Evolutionary conservation across 2,329 filamentous ascomycete genomes (phyloP).

Genomic region (Hysterium pulicare): DNA sequence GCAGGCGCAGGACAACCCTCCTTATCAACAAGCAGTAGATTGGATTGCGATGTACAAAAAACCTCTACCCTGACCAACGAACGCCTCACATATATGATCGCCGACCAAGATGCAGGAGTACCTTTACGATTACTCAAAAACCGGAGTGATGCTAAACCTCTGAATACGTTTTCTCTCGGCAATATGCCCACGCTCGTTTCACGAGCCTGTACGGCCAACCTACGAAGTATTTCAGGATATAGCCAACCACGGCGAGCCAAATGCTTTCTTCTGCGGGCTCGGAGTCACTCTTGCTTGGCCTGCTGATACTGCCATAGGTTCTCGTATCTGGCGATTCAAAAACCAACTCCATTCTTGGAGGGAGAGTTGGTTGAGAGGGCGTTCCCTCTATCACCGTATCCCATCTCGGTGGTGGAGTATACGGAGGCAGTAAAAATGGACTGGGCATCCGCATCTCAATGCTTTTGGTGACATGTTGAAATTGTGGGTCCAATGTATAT

Average conservation of each 20-base stretch:
- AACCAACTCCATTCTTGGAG: neutral
- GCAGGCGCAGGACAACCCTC: too few species aligned
- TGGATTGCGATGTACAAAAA: constrained; percentile 15
- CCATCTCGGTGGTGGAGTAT: neutral
- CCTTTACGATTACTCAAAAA: neutral
- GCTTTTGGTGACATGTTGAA: neutral
- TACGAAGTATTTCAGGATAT: constrained; percentile 1
- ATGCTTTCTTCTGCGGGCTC: neutral
- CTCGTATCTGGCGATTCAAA: neutral
- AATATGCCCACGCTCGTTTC: neutral
- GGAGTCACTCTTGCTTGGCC: neutral
- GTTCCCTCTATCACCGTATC: neutral
- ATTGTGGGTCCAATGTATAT: constrained; percentile 25
- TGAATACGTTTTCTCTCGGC: neutral
- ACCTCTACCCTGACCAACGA: neutral
- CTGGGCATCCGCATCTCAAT: neutral
- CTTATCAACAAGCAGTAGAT: constrained; percentile 10
- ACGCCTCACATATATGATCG: too few species aligned
- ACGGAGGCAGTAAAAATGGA: neutral
- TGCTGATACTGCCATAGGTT: neutral
- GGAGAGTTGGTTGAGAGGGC: neutral
- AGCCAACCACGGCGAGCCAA: neutral
- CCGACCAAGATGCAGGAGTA: neutral
- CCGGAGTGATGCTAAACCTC: too few species aligned
- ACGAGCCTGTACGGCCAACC: constrained; percentile 1